Percentiles rank a stretch among this genome's conserved stretches.
phyloP scores from a whole-genome alignment of 2,329 filamentous ascomycete genomes.

The Diaporthe humulicola region DNA sequence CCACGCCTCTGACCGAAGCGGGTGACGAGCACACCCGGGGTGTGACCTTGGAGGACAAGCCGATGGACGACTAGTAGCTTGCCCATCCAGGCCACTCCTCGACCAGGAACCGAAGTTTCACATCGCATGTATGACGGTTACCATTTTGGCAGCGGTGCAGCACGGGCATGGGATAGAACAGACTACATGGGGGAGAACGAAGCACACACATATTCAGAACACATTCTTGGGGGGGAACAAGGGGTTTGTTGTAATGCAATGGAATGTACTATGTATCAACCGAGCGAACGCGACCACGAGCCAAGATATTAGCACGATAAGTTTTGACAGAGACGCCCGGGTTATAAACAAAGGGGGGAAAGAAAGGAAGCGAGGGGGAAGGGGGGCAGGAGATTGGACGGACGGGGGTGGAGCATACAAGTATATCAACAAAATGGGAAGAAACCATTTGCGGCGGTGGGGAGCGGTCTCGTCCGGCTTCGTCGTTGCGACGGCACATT shows the following conservation, averaged over 20 bases:
- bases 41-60: constrained; percentile 79
- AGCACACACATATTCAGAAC: not conserved
- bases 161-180: constrained; percentile 5
- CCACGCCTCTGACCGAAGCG: constrained; percentile 48
- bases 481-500: constrained; percentile 23
- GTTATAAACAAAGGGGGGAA: constrained; percentile 4
- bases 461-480: constrained; percentile 10
- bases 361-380: not conserved
- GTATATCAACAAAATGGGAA: constrained; percentile 8
- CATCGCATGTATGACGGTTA: not conserved
- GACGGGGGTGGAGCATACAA: not conserved
- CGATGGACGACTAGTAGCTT: constrained; percentile 77
- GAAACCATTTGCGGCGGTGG: not conserved
- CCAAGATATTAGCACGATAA: constrained; percentile 37
- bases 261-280: constrained; percentile 38
- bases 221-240: not conserved
- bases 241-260: constrained; percentile 34
- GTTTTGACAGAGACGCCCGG: constrained; percentile 26
- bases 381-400: not conserved
- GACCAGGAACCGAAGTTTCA: not conserved
- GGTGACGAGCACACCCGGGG: constrained; percentile 54
- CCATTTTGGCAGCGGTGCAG: constrained; percentile 10
- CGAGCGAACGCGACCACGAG: constrained; percentile 40
- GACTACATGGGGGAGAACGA: not conserved
- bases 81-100: not conserved